Conservation (phyloP, 345 rosid species). For the Excoecaria cochinchinensis region DNA sequence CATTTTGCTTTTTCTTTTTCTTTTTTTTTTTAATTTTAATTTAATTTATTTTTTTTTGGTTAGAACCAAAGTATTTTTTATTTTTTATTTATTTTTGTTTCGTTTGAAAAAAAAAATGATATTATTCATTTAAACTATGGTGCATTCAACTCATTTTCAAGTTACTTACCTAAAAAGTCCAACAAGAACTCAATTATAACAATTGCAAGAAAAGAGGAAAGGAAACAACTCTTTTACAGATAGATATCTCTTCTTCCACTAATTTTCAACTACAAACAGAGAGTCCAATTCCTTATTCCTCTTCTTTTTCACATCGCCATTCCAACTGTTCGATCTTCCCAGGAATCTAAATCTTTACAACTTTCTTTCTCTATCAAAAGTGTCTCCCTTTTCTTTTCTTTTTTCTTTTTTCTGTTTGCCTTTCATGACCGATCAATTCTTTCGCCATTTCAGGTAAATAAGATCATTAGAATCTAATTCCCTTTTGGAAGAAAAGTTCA, state of each 20-base stretch:
- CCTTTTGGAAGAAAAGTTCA: background rate
- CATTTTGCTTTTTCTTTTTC: no score
- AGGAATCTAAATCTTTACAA: conserved; percentile 11
- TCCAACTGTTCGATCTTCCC: conserved; percentile 9
- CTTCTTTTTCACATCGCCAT: background rate
- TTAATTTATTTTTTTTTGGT: no score
- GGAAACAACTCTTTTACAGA: no score
- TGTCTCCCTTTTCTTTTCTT: background rate
- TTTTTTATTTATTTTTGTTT: no score
- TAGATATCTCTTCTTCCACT: background rate
- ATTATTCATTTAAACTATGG: no score
- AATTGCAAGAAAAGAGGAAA: background rate
- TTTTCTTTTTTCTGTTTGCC: background rate
- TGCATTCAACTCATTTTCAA: no score
- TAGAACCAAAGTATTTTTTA: no score
- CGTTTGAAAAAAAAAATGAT: no score
- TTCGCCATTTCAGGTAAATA: conserved; percentile 26
- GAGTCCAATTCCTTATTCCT: conserved; percentile 20
- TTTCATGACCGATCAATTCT: conserved; percentile 35
- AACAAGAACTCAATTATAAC: background rate
- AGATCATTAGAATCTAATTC: conserved; percentile 15
- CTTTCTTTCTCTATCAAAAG: background rate
- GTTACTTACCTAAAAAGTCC: background rate
- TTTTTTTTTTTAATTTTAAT: no score
- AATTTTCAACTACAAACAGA: background rate